Percentiles rank a stretch among this genome's conserved stretches.
Conservation (phyloP, 441 rosid species). For the Dalechampia spathulata region DNA sequence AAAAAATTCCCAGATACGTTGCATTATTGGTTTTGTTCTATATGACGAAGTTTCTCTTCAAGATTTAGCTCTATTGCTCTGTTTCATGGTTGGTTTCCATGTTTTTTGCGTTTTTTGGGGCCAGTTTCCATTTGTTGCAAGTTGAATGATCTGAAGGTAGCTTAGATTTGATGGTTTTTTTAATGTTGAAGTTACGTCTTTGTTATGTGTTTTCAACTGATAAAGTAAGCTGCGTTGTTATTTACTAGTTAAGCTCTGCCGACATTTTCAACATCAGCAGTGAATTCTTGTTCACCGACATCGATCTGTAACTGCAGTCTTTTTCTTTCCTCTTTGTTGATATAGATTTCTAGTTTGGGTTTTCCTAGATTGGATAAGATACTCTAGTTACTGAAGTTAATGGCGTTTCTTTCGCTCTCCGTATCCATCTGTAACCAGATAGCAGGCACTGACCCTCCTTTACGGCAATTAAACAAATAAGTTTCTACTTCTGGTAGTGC, state of each 20-base stretch:
- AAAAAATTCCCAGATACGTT: background rate
- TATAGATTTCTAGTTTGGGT: background rate
- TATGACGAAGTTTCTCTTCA: slow-evolving; percentile 2
- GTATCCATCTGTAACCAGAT: background rate
- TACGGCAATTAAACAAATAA: background rate
- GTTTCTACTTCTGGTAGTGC: background rate
- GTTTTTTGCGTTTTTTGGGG: slow-evolving; percentile 6
- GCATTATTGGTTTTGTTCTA: slow-evolving; percentile 5
- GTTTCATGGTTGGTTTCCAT: background rate
- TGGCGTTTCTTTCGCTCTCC: background rate
- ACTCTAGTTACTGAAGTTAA: background rate
- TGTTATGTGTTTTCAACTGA: background rate
- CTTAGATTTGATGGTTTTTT: slow-evolving; percentile 7
- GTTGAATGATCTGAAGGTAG: slow-evolving; percentile 4
- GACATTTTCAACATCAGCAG: background rate
- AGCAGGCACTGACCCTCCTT: background rate
- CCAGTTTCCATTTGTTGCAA: slow-evolving; percentile 4
- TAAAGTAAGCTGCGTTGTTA: background rate
- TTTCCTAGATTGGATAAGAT: background rate
- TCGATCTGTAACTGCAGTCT: background rate
- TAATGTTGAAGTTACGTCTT: background rate
- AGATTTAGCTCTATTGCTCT: slow-evolving; percentile 7
- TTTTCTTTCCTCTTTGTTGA: background rate
- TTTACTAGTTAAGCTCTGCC: background rate
- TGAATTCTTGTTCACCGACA: slow-evolving; percentile 1